phyloP scores from a whole-genome alignment of 768 basidiomycete genomes.

The Tephrocybe sp. region DNA sequence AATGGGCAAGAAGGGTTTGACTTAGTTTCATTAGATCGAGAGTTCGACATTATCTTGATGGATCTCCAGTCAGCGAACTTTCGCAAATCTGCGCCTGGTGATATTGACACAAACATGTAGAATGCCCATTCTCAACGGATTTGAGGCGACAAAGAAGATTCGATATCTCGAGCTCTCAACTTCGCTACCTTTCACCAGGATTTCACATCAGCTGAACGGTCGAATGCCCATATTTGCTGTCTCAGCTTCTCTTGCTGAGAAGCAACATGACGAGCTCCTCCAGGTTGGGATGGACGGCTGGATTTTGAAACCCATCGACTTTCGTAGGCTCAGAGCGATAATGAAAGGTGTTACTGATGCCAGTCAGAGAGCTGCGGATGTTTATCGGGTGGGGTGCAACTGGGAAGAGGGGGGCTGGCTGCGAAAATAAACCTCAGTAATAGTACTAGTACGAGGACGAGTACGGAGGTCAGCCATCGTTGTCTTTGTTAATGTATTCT shows the following conservation, averaged over 20 bases:
- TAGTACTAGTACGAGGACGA: not conserved
- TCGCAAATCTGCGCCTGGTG: not conserved
- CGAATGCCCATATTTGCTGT: constrained; percentile 83
- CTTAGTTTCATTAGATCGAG: constrained; percentile 51
- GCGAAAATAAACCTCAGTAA: not conserved
- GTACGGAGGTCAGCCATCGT: too few relatives aligned
- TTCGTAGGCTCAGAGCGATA: constrained; percentile 59
- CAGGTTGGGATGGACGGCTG: constrained; percentile 73
- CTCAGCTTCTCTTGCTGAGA: constrained; percentile 67
- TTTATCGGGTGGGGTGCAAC: constrained; percentile 49
- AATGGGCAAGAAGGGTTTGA: constrained; percentile 81
- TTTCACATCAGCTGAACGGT: constrained; percentile 53
- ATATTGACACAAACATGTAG: constrained; percentile 29
- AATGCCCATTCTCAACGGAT: constrained; percentile 81
- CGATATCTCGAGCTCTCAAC: constrained; percentile 52
- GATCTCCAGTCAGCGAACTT: constrained; percentile 65
- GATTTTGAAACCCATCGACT: constrained; percentile 84
- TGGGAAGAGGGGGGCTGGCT: constrained; percentile 73
- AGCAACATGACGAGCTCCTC: constrained; percentile 53
- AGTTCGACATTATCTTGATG: constrained; percentile 79
- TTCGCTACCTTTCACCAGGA: constrained; percentile 23
- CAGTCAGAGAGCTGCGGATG: constrained; percentile 47
- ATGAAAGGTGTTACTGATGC: constrained; percentile 60
- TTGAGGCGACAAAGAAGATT: constrained; percentile 66
- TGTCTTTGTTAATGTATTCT: too few relatives aligned